phyloP scores from a whole-genome alignment of 2,329 filamentous ascomycete species.

The Fusarium sp. region DNA sequence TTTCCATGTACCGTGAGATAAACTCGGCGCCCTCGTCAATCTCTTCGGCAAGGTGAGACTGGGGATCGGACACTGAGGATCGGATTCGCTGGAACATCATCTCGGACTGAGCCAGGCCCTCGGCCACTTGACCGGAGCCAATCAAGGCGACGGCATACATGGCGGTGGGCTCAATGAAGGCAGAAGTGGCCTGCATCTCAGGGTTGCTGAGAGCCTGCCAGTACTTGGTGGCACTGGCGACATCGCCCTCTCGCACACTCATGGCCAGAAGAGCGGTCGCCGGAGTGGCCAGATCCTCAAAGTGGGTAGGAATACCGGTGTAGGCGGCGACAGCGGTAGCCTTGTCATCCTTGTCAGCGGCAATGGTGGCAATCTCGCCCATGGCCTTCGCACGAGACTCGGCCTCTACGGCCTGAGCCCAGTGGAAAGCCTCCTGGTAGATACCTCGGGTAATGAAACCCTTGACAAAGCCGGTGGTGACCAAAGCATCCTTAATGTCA shows the following conservation, averaged over 20 bases:
- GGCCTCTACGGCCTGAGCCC: constrained; percentile 74
- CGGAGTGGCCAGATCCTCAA: constrained; percentile 65
- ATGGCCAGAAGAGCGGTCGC: constrained; percentile 88
- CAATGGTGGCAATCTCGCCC: constrained; percentile 77
- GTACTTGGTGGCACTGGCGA: constrained; percentile 80
- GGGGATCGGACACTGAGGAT: constrained; percentile 62
- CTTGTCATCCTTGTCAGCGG: constrained; percentile 83
- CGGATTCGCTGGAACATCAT: constrained; percentile 89
- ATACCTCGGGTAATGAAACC: constrained; percentile 78
- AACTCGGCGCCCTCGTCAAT: constrained; percentile 88
- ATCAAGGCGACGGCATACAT: constrained; percentile 94
- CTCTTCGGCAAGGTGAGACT: constrained; percentile 76
- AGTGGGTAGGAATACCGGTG: constrained; percentile 65
- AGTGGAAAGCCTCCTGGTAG: constrained; percentile 78
- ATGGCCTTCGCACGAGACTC: constrained; percentile 72
- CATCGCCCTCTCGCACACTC: constrained; percentile 84
- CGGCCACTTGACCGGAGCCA: constrained; percentile 84
- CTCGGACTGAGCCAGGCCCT: constrained; percentile 82
- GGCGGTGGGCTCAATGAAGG: constrained; percentile 86
- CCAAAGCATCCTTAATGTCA: constrained; percentile 77
- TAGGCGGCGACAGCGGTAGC: constrained; percentile 77
- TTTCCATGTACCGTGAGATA: constrained; percentile 69
- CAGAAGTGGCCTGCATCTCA: constrained; percentile 67
- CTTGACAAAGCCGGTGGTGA: constrained; percentile 81
- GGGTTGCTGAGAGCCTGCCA: constrained; percentile 80